A percentile compares a stretch with the other conserved stretches of the same genome.
These are phyloP conservation scores for Golubevia pallescens DNA, from an alignment of 1,284 basidiomycete species.

Conservation along the genomic window DNA sequence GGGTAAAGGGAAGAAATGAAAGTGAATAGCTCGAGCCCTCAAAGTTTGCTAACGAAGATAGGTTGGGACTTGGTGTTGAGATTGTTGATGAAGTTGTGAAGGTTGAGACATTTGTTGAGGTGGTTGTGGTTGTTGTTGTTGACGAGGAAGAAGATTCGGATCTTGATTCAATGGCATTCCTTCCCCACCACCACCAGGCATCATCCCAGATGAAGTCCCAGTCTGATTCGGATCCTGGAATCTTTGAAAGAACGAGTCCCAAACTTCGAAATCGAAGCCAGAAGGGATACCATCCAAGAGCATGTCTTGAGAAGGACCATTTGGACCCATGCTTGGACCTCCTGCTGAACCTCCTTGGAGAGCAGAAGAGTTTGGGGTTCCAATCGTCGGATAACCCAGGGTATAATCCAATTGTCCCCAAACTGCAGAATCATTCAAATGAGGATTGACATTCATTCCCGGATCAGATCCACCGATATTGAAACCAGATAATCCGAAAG, in stretches of 20 bases:
- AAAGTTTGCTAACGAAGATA: neutral
- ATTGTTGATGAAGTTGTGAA: neutral
- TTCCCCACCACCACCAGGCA: neutral
- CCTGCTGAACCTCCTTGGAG: slow-evolving; percentile 4
- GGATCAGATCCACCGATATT: neutral
- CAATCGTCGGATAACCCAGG: slow-evolving; percentile 17
- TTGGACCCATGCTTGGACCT: neutral
- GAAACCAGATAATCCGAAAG: neutral
- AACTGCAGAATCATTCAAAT: slow-evolving; percentile 29
- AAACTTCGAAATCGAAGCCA: slow-evolving; percentile 37
- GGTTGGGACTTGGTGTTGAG: neutral
- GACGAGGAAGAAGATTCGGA: neutral
- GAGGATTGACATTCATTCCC: slow-evolving; percentile 38
- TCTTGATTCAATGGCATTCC: too few species aligned
- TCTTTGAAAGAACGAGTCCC: slow-evolving; percentile 27
- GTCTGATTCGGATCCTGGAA: neutral
- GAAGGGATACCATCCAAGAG: slow-evolving; percentile 35
- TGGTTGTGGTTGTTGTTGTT: neutral
- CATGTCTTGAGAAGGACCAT: slow-evolving; percentile 2
- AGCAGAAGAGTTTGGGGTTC: slow-evolving; percentile 19
- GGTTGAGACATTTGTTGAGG: too few species aligned
- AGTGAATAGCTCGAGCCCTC: neutral
- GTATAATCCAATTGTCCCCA: neutral
- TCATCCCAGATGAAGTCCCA: neutral
- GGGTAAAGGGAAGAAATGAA: neutral